A percentile compares a stretch with the other conserved stretches of the same genome.
Conservation (phyloP, 176 grass and related monocot genomes). For the Bothriochloa decipiens region DNA sequence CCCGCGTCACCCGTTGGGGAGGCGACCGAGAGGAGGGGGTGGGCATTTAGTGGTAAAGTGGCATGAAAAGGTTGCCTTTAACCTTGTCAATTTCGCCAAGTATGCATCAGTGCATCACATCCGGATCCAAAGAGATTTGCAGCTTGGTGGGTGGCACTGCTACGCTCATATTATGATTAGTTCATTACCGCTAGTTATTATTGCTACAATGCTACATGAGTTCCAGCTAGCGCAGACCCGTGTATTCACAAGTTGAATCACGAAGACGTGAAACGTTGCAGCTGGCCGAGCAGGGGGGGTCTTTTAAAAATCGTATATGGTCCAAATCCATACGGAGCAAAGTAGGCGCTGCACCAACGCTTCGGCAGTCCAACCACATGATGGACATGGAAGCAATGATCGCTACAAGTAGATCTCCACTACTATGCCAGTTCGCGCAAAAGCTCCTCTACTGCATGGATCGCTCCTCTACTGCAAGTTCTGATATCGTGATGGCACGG, state of each 20-base stretch:
- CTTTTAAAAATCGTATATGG: not conserved
- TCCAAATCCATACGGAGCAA: not conserved
- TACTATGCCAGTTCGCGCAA: not conserved
- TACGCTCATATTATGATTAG: not conserved
- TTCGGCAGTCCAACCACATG: not conserved
- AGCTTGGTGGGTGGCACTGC: not conserved
- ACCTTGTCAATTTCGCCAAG: not conserved
- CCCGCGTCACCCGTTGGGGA: too few species aligned
- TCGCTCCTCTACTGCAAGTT: not conserved
- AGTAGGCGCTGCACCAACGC: not conserved
- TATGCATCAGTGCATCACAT: not conserved
- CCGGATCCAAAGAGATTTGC: constrained; percentile 1
- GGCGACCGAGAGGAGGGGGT: too few species aligned
- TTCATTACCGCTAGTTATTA: not conserved
- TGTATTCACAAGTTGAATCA: not conserved
- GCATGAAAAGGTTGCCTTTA: not conserved
- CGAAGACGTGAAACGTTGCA: not conserved
- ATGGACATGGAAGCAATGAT: not conserved
- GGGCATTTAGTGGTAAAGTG: constrained; percentile 25
- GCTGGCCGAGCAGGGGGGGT: not conserved
- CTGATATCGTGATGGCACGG: not conserved
- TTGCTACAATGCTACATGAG: not conserved
- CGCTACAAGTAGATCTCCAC: too few species aligned
- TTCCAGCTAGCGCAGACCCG: not conserved
- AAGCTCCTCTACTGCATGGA: not conserved